phyloP scores from a whole-genome alignment of 768 basidiomycete species.

The Clathrus columnatus region DNA sequence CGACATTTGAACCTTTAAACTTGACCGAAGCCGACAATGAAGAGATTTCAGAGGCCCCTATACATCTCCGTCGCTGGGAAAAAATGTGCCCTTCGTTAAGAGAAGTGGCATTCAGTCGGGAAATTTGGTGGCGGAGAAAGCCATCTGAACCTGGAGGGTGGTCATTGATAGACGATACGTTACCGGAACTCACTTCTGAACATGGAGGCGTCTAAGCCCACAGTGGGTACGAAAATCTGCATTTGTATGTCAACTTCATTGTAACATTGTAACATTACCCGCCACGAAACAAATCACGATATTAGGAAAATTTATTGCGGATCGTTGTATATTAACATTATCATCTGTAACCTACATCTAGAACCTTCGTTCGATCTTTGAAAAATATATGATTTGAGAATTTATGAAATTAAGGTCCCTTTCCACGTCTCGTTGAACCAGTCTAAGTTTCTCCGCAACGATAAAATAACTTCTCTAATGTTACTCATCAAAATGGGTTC shows the following conservation, averaged over 20 bases:
- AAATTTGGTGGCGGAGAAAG: constrained; percentile 7
- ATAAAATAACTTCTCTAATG: no score
- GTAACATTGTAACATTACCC: constrained; percentile 11
- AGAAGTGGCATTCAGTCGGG: constrained; percentile 4
- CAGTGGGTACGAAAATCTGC: neutral
- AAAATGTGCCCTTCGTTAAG: constrained; percentile 1
- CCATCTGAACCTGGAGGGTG: constrained; percentile 6
- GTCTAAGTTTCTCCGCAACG: no score
- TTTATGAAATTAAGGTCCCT: no score
- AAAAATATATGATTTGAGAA: no score
- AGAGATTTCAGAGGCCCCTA: constrained; percentile 3
- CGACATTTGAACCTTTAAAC: neutral
- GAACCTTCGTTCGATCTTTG: no score
- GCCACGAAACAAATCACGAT: constrained; percentile 34
- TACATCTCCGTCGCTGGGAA: constrained; percentile 8
- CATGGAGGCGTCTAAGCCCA: neutral
- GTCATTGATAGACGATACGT: neutral
- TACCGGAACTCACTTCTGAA: neutral
- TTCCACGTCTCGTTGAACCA: no score
- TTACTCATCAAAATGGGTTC: constrained; percentile 48
- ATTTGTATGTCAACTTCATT: neutral
- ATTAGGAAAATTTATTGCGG: no score
- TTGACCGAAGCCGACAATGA: neutral
- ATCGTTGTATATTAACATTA: no score
- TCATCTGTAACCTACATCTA: no score